These are phyloP conservation scores for Polygonum maritimum DNA, from an alignment of 148 eudicot species.

Conservation along the genomic window DNA sequence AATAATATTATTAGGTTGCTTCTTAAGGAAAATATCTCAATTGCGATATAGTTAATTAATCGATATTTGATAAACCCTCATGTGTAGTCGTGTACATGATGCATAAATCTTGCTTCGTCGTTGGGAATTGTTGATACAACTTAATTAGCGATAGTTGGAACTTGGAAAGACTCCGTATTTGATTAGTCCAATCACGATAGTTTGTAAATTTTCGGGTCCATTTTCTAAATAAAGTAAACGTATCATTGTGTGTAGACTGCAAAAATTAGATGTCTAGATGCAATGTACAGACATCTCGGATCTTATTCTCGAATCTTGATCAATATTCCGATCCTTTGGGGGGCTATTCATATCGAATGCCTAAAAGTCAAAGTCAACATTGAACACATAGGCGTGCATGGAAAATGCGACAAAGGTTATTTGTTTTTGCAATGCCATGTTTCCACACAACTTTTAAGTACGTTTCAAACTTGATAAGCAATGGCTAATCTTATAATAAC, in stretches of 20 bases:
- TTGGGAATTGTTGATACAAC: too few relatives aligned
- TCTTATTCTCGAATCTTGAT: background rate
- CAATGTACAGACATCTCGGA: background rate
- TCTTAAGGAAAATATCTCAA: too few relatives aligned
- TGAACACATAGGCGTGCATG: background rate
- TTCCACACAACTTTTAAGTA: background rate
- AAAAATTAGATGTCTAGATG: too few relatives aligned
- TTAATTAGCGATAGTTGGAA: background rate
- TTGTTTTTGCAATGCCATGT: background rate
- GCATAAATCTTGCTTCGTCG: too few relatives aligned
- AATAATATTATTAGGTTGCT: too few relatives aligned
- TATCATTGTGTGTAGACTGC: too few relatives aligned
- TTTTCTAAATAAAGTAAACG: too few relatives aligned
- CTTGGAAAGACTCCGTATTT: background rate
- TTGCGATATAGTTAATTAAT: too few relatives aligned
- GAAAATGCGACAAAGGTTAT: background rate
- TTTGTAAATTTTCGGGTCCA: too few relatives aligned
- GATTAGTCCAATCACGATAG: too few relatives aligned
- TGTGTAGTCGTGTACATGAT: too few relatives aligned
- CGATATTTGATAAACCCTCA: too few relatives aligned
- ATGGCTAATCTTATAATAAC: background rate
- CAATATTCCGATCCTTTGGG: background rate
- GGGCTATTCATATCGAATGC: background rate
- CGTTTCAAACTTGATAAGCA: conserved; percentile 1
- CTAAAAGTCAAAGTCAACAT: background rate